These are phyloP conservation scores for Madurella mycetomatis DNA, from an alignment of 2,329 filamentous ascomycete genomes.

Conservation along the genomic window DNA sequence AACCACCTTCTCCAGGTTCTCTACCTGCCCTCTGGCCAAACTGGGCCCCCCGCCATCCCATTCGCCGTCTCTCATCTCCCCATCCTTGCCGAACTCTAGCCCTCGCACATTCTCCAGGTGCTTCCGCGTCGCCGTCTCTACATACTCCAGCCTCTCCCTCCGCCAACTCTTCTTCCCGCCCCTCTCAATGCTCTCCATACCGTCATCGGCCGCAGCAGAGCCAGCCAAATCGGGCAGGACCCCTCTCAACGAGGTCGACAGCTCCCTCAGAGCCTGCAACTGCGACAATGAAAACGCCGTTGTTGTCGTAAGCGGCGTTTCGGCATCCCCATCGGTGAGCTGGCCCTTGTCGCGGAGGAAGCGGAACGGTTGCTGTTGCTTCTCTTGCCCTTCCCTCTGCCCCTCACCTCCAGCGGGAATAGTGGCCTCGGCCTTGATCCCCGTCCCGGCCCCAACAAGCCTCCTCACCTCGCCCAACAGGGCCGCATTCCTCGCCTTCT, in stretches of 20 bases:
- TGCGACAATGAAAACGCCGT: conserved; percentile 78
- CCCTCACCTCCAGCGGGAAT: background rate
- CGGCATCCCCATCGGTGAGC: conserved; percentile 47
- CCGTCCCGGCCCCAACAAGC: conserved; percentile 30
- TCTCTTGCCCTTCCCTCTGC: conserved; percentile 2
- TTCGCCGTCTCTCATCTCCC: conserved; percentile 61
- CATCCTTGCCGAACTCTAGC: conserved; percentile 58
- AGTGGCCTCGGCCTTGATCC: conserved; percentile 26
- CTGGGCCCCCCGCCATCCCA: conserved; percentile 54
- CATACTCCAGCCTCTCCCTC: conserved; percentile 71
- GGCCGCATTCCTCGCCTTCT: conserved; percentile 67
- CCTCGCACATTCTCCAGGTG: conserved; percentile 70
- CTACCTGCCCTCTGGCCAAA: conserved; percentile 50
- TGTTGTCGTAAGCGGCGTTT: conserved; percentile 62
- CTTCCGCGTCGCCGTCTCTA: conserved; percentile 72
- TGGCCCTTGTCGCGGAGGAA: conserved; percentile 54
- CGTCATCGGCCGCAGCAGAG: conserved; percentile 10
- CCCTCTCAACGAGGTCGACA: conserved; percentile 57
- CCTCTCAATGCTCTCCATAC: conserved; percentile 31
- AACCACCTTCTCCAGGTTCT: conserved; percentile 51
- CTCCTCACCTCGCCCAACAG: conserved; percentile 61
- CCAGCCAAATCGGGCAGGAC: conserved; percentile 59
- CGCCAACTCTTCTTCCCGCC: conserved; percentile 53
- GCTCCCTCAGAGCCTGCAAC: conserved; percentile 68
- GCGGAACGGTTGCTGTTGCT: conserved; percentile 40